phyloP scores from a whole-genome alignment of 306 rosid species.

The Potentilla sterilis region DNA sequence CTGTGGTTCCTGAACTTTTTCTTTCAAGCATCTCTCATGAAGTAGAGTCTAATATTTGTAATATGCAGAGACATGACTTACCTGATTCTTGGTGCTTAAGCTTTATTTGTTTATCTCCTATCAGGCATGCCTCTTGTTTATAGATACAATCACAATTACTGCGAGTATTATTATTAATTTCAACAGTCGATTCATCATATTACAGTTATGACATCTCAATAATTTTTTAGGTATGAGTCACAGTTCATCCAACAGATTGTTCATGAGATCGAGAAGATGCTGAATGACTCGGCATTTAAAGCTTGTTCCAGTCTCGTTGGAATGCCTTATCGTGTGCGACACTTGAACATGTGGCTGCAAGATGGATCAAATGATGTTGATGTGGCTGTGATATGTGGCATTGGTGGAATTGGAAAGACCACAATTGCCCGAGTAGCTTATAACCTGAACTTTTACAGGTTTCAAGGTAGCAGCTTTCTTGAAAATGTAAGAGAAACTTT shows the following conservation, averaged over 20 bases:
- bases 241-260: conserved; percentile 2
- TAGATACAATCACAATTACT: no score
- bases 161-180: no score
- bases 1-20: no score
- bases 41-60: no score
- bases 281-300: background rate
- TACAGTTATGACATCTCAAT: no score
- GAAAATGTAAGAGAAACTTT: background rate
- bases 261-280: background rate
- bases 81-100: no score
- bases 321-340: background rate
- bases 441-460: background rate
- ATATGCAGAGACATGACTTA: no score
- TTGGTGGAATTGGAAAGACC: background rate
- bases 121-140: no score
- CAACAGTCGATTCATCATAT: no score
- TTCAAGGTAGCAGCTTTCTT: conserved; percentile 7
- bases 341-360: background rate
- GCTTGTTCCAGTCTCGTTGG: background rate
- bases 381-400: background rate
- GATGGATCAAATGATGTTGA: conserved; percentile 7
- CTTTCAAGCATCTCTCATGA: no score
- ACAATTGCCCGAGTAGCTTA: background rate
- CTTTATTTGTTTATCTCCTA: no score
- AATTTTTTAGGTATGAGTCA: no score